Evolutionary conservation across 148 eudicot genomes (phyloP), one percentile per base, ranked within the genome.

Genomic region (Chenopodium quinoa): DNA sequence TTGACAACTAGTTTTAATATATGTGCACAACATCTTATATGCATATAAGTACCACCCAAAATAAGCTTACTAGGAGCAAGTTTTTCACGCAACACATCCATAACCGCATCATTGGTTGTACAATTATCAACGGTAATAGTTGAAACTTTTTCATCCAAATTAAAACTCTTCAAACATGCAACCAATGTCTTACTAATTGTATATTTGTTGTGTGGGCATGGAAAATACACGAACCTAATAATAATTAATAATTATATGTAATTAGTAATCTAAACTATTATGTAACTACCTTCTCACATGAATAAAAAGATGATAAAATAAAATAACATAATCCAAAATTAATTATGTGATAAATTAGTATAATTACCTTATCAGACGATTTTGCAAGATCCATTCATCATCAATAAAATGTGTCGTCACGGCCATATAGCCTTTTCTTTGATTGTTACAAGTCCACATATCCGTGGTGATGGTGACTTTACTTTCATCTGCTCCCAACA

Each of bases 211-310:
- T 54, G 78, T 25, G 78, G 78, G 27, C 78, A 75, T 50, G 64
- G 44, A 27, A 75, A 66, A 75, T 75, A 54, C 22, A 27, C 46
- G 27, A 75, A 75, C 65, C 78, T 75, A 75, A 50, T 14, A 50
- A 50, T 8, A 1, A 16, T 11, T 56, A 56, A 56, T 3, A 56
- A 17, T 56, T 56, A 56, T 12, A 56, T 56, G 20, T 56, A 16
- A 56, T 12, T 56, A 17, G 4, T 0, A 17, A 56, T 56, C 20
- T 17, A 56, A 56, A 56, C 17, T 17, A 13, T 56, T 17, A 56
- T 12, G 4, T 12, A 56, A 16, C 4, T 34, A 34, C 37, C 4
- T 34, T 34, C 37, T 34, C 37, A 34, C 37, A 34, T 34, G 37
- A 34, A 34, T 34, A 34, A 34, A 34, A 34, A 34, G 37, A 34